These are phyloP conservation scores for Trametes sanguinea DNA, from an alignment of 768 basidiomycete species.

Conservation along the genomic window DNA sequence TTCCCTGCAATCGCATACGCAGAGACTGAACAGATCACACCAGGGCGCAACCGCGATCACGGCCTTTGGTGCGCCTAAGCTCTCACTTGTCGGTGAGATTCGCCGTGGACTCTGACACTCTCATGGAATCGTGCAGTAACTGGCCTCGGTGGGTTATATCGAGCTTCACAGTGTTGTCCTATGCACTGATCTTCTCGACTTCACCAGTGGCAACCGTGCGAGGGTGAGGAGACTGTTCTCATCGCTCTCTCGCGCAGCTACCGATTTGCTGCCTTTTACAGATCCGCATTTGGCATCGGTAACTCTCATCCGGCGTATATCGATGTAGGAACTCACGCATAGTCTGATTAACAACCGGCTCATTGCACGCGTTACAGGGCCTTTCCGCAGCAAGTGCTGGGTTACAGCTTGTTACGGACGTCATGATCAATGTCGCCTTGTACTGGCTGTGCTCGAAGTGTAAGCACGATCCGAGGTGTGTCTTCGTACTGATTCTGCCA, in stretches of 20 bases:
- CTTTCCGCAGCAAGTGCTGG: conserved; percentile 2
- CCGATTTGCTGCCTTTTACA: background rate
- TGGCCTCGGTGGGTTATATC: conserved; percentile 5
- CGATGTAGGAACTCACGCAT: background rate
- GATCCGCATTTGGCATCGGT: background rate
- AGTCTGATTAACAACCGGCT: background rate
- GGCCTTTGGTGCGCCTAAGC: background rate
- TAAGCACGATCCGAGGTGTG: conserved; percentile 2
- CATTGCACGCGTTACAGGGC: background rate
- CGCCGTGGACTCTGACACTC: no score
- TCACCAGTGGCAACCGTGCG: conserved; percentile 2
- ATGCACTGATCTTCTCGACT: background rate
- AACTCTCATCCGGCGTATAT: conserved; percentile 2
- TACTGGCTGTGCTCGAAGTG: conserved; percentile 16
- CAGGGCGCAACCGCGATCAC: conserved; percentile 2
- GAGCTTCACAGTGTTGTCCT: background rate
- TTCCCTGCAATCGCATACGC: no score
- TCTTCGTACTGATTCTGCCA: no score
- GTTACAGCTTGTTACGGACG: conserved; percentile 9
- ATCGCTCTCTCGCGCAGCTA: background rate
- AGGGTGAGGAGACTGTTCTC: background rate
- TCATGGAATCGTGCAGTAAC: background rate
- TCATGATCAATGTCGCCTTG: conserved; percentile 10
- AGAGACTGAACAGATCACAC: no score
- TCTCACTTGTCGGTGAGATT: no score